phyloP scores from a whole-genome alignment of 257 asterid genomes.

The Prunella vulgaris region DNA sequence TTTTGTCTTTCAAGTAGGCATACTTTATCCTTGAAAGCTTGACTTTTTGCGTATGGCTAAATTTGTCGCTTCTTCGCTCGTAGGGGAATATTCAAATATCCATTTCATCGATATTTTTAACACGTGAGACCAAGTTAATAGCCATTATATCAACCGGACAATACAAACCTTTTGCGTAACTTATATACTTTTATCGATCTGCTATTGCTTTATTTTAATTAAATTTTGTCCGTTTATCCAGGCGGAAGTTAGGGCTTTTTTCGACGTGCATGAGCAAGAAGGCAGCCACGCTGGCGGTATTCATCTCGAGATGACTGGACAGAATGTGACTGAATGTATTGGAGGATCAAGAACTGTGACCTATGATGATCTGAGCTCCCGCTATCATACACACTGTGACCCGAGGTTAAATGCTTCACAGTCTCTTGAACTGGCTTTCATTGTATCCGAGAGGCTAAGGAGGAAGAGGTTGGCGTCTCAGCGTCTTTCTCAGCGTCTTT shows the following conservation, averaged over 20 bases:
- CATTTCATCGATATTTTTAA: neutral
- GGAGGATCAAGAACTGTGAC: constrained; percentile 85
- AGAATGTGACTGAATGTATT: constrained; percentile 79
- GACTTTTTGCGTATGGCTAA: neutral
- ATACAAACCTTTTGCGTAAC: neutral
- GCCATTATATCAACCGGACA: neutral
- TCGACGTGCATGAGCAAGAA: constrained; percentile 90
- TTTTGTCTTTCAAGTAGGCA: constrained; percentile 18
- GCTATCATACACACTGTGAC: constrained; percentile 83
- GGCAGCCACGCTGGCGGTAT: constrained; percentile 87
- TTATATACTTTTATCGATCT: neutral
- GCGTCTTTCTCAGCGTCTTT: constrained; percentile 31
- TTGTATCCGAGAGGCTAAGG: constrained; percentile 63
- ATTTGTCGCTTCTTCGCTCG: neutral
- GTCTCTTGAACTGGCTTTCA: constrained; percentile 77
- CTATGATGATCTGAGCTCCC: constrained; percentile 67
- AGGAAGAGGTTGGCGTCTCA: constrained; percentile 56
- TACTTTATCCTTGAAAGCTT: constrained; percentile 7
- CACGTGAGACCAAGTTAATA: neutral
- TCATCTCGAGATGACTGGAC: constrained; percentile 87
- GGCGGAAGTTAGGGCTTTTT: constrained; percentile 86
- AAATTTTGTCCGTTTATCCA: neutral
- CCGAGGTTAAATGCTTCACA: constrained; percentile 81
- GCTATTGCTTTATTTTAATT: neutral
- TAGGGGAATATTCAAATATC: neutral